Evolutionary conservation across 2,329 filamentous ascomycete species (phyloP).

Genomic region (Beauveria brongniartii): DNA sequence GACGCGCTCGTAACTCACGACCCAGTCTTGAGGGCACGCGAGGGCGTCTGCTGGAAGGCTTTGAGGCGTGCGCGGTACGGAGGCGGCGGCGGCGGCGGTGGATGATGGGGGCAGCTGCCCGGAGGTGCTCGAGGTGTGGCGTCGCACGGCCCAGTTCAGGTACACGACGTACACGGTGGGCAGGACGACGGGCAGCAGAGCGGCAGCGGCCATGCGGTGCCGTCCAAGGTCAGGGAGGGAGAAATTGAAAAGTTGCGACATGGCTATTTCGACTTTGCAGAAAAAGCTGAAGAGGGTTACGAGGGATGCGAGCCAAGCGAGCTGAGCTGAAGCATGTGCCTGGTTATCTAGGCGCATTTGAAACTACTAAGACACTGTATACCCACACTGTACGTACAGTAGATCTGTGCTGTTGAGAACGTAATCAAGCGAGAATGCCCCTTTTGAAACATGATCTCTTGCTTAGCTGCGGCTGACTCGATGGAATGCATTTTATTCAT

Average conservation of each 20-base stretch:
- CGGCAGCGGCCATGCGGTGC: neutral
- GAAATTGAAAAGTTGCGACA: neutral
- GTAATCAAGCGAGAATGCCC: too few species aligned
- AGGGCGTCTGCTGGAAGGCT: slow-evolving; percentile 18
- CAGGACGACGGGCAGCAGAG: slow-evolving; percentile 9
- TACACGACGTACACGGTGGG: slow-evolving; percentile 14
- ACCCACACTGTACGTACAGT: neutral
- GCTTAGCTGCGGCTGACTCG: too few species aligned
- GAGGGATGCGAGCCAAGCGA: neutral
- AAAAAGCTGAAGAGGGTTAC: neutral
- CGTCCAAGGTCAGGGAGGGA: neutral
- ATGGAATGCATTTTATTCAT: too few species aligned
- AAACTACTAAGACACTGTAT: neutral
- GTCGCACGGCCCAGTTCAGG: slow-evolving; percentile 10
- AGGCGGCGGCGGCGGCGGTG: neutral
- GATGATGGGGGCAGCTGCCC: neutral
- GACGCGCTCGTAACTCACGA: slow-evolving; percentile 22
- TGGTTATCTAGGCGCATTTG: neutral
- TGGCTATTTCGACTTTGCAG: neutral
- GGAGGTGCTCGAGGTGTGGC: slow-evolving; percentile 8
- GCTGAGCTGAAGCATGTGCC: neutral
- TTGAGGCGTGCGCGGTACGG: neutral
- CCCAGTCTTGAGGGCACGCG: slow-evolving; percentile 17
- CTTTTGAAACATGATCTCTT: too few species aligned
- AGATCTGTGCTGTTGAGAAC: too few species aligned